Evolutionary conservation across 805 yeast genomes (phyloP).

Genomic region (Schwanniomyces yamadae): DNA sequence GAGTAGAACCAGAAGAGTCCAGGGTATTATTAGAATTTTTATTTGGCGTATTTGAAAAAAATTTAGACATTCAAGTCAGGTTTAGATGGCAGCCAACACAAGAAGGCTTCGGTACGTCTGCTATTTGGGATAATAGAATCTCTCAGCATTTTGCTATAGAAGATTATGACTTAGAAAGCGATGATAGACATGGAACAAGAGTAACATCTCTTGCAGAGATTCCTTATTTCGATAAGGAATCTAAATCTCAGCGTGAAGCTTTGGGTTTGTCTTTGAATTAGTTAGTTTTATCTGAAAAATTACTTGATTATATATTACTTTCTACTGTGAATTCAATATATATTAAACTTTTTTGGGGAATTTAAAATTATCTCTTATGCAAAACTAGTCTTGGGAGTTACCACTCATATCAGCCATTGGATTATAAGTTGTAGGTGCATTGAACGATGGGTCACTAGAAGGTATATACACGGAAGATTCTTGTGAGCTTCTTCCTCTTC

Average conservation of each 20-base stretch:
- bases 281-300: not conserved
- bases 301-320: too few species aligned
- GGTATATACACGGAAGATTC: conserved; percentile 18
- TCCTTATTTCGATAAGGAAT: conserved; percentile 50
- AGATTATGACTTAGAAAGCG: conserved; percentile 45
- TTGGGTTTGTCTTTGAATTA: conserved; percentile 40
- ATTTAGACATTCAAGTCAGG: conserved; percentile 56
- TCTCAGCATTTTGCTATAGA: conserved; percentile 54
- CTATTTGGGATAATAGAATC: conserved; percentile 61
- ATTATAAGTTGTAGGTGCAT: conserved; percentile 15
- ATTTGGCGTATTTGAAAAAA: conserved; percentile 46
- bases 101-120: conserved; percentile 47
- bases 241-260: conserved; percentile 54
- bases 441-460: conserved; percentile 21
- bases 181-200: conserved; percentile 53
- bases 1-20: conserved; percentile 51
- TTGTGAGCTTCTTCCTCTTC: conserved; percentile 8
- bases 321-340: not conserved
- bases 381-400: not conserved
- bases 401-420: conserved; percentile 13
- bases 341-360: not conserved
- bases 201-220: conserved; percentile 50
- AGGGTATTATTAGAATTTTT: conserved; percentile 47
- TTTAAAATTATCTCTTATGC: not conserved
- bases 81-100: conserved; percentile 50